Conservation (phyloP, 495 filamentous ascomycete species). For the Barbatosphaeria neglecta region DNA sequence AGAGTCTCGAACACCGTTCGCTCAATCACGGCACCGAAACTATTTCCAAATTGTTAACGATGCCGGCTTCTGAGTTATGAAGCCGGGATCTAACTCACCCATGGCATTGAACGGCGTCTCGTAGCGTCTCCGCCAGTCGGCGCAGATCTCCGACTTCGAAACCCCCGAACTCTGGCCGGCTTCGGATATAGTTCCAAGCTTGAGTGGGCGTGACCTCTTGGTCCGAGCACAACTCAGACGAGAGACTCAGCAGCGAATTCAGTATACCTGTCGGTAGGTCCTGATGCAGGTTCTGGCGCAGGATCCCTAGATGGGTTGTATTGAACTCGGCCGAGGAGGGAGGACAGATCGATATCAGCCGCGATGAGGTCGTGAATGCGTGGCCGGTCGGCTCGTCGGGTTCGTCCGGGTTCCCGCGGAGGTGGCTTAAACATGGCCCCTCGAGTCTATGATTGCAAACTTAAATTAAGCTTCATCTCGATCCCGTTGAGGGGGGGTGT, state of each 20-base stretch:
- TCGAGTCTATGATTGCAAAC: slow-evolving; percentile 2
- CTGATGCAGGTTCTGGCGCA: not conserved
- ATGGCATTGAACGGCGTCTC: slow-evolving; percentile 6
- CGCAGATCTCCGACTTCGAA: slow-evolving; percentile 2
- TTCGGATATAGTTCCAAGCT: slow-evolving; percentile 22
- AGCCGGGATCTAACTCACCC: slow-evolving; percentile 2
- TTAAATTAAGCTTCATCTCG: not conserved
- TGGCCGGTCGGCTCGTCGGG: slow-evolving; percentile 4
- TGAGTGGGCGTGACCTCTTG: slow-evolving; percentile 23
- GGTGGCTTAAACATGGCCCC: slow-evolving; percentile 6
- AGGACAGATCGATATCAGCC: slow-evolving; percentile 1
- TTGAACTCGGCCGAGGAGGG: not conserved
- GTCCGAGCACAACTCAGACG: slow-evolving; percentile 15
- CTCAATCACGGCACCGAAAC: slow-evolving; percentile 8
- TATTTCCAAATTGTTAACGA: slow-evolving; percentile 1
- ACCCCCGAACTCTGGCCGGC: slow-evolving; percentile 12
- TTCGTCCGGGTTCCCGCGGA: slow-evolving; percentile 5
- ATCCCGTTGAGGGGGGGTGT: not conserved
- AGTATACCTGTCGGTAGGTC: slow-evolving; percentile 9
- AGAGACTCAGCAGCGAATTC: slow-evolving; percentile 14
- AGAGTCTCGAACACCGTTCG: slow-evolving; percentile 3
- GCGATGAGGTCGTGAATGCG: slow-evolving; percentile 6
- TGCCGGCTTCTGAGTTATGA: not conserved
- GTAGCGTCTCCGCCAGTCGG: slow-evolving; percentile 3
- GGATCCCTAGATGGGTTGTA: not conserved